Evolutionary conservation across 345 rosid species (phyloP).

Genomic region (Dovyalis caffra): DNA sequence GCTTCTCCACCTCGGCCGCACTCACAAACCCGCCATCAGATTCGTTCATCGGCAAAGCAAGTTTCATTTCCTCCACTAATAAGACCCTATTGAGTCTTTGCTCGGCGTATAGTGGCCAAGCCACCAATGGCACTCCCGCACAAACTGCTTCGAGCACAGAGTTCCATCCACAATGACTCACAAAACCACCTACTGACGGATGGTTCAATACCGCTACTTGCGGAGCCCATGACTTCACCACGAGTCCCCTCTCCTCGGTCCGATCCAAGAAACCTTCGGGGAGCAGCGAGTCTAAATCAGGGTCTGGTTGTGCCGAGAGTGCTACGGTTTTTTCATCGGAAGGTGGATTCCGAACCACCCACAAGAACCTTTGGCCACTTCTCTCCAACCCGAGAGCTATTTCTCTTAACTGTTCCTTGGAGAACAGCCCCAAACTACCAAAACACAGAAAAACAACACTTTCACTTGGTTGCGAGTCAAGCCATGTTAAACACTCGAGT

Average conservation of each 20-base stretch:
- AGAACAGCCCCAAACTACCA: conserved; percentile 44
- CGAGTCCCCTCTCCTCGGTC: conserved; percentile 41
- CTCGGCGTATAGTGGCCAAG: conserved; percentile 51
- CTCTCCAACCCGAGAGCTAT: conserved; percentile 47
- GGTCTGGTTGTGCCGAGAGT: conserved; percentile 9
- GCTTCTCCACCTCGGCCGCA: conserved; percentile 31
- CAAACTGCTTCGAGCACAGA: conserved; percentile 53
- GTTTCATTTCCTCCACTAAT: conserved; percentile 53
- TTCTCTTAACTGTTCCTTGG: conserved; percentile 35
- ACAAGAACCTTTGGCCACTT: conserved; percentile 44
- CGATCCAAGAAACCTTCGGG: conserved; percentile 39
- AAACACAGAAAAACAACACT: conserved; percentile 46
- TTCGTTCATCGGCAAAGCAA: conserved; percentile 44
- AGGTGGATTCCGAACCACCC: conserved; percentile 50
- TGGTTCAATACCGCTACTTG: conserved; percentile 53
- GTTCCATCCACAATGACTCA: conserved; percentile 72
- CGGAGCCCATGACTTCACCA: conserved; percentile 57
- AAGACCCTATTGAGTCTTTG: conserved; percentile 33
- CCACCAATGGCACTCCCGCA: conserved; percentile 50
- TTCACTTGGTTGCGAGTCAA: conserved; percentile 38
- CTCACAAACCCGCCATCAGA: conserved; percentile 38
- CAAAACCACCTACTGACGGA: conserved; percentile 51
- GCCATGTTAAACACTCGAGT: conserved; percentile 40
- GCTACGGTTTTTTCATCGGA: background rate
- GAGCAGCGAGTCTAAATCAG: conserved; percentile 21